Conservation (phyloP, 2,329 filamentous ascomycete genomes). For the Epichloe aotearoae region DNA sequence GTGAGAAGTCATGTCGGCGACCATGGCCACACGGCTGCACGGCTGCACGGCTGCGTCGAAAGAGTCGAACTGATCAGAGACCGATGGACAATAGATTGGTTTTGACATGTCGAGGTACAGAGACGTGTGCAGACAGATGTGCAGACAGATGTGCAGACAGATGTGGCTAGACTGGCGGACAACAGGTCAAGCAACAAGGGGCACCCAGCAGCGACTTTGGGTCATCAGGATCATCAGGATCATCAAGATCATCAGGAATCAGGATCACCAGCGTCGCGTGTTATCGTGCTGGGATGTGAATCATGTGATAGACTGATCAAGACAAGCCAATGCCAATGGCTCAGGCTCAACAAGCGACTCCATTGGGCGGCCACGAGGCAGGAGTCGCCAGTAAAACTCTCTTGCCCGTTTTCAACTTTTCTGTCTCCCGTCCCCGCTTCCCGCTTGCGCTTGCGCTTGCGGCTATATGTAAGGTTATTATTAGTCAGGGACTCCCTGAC, state of each 20-base stretch:
- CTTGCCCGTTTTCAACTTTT: slow-evolving; percentile 1
- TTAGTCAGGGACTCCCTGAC: background rate
- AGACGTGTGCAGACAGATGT: background rate
- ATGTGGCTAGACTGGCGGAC: background rate
- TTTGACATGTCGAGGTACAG: background rate
- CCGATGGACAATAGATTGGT: background rate
- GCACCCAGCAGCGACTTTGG: too few relatives aligned
- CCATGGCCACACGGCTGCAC: background rate
- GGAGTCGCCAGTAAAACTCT: background rate
- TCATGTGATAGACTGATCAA: too few relatives aligned
- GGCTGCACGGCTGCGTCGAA: background rate
- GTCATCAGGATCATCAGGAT: too few relatives aligned
- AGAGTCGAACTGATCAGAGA: background rate
- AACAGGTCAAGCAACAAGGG: too few relatives aligned
- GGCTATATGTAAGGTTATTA: background rate
- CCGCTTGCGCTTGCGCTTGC: slow-evolving; percentile 2
- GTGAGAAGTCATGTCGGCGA: background rate
- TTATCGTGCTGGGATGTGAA: background rate
- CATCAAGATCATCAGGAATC: too few relatives aligned
- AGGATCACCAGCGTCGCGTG: background rate
- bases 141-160: background rate
- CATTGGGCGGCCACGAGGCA: slow-evolving; percentile 1
- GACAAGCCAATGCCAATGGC: too few relatives aligned
- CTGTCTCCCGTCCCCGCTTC: background rate
- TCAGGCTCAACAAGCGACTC: background rate